Percentiles rank a stretch among this genome's conserved stretches.
These are phyloP conservation scores for Dioscorea zingiberensis DNA, from an alignment of 106 monocot species.

Conservation along the genomic window DNA sequence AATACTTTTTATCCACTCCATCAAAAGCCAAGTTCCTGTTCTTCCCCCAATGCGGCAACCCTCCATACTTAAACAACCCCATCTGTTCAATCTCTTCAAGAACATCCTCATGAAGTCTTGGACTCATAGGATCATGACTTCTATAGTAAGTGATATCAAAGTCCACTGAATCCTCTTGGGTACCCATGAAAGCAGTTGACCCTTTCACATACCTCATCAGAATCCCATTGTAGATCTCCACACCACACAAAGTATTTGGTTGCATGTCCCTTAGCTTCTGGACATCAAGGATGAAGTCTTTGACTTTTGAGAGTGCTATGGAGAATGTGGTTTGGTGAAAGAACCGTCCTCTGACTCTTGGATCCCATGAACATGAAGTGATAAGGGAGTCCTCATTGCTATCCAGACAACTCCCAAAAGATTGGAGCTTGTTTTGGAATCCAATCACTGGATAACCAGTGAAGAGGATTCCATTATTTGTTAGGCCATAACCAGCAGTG, in stretches of 20 bases:
- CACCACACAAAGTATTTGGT: too few relatives aligned
- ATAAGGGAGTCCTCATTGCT: conserved; percentile 32
- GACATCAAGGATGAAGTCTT: too few relatives aligned
- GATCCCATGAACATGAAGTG: conserved; percentile 53
- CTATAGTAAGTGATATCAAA: conserved; percentile 61
- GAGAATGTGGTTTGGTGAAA: conserved; percentile 30
- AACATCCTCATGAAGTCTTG: conserved; percentile 45
- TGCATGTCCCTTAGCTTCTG: too few relatives aligned
- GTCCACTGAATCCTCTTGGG: conserved; percentile 27
- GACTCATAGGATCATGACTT: conserved; percentile 33
- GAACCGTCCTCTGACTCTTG: conserved; percentile 21
- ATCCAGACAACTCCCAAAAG: conserved; percentile 37
- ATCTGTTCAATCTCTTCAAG: too few relatives aligned
- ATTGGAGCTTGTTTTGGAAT: conserved; percentile 39
- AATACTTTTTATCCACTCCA: too few relatives aligned
- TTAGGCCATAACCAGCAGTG: conserved; percentile 24
- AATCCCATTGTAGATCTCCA: too few relatives aligned
- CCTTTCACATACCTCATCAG: too few relatives aligned
- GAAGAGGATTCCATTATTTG: conserved; percentile 21
- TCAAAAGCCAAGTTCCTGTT: too few relatives aligned
- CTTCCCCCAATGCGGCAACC: too few relatives aligned
- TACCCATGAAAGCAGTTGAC: conserved; percentile 52
- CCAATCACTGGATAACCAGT: conserved; percentile 51
- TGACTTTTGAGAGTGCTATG: conserved; percentile 35
- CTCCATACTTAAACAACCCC: too few relatives aligned